Evolutionary conservation across 2,329 filamentous ascomycete species (phyloP), one percentile per base, ranked within the genome.

Genomic region (Beauveria brongniartii): DNA sequence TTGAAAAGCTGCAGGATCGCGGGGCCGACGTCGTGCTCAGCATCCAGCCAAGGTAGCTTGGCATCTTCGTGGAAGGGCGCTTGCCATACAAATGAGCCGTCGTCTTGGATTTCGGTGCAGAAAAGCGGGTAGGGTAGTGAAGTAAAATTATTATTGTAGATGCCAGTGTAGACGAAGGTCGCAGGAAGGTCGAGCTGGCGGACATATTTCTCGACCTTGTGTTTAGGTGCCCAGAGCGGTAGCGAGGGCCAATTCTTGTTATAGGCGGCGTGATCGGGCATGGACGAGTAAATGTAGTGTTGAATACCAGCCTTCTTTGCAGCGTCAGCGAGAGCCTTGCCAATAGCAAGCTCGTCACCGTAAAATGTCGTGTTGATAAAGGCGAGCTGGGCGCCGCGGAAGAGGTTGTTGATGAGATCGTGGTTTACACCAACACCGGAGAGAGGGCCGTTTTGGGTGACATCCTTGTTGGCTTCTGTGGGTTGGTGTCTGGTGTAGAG

Each of bases 81-180:
- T 70, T 91, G 87, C 94, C 94, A 97, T 62, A 88, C 78, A 72
- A 97, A 97, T 59, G 89, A 92, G 20, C 91, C 92, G 68, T 97
- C 91, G 1, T 80, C 74, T 73, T 91, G 87, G 52, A 96, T 78
- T 65, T 95, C 91, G 89, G 97, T 96, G 76, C 92, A 94, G 77
- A 97, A 97, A 4, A 97, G 81, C 1, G 94, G 94, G 70, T 96
- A 97, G 1, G 86, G 86, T 37, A 97, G 81, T 52, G 90, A 94
- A 34, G 93, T 97, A 75, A 97, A 99, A 73, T 99, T 97, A 76
- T 97, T 97, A 80, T 97, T 96, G 80, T 97, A 99, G 68, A 97
- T 97, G 63, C 93, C 94, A 10, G 92, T 91, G 74, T 97, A 97
- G 65, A 97, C 88, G 73, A 96, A 97, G 0, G 93, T 97, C 1